phyloP scores from a whole-genome alignment of 768 basidiomycete species.

The Lactifluus volemus region DNA sequence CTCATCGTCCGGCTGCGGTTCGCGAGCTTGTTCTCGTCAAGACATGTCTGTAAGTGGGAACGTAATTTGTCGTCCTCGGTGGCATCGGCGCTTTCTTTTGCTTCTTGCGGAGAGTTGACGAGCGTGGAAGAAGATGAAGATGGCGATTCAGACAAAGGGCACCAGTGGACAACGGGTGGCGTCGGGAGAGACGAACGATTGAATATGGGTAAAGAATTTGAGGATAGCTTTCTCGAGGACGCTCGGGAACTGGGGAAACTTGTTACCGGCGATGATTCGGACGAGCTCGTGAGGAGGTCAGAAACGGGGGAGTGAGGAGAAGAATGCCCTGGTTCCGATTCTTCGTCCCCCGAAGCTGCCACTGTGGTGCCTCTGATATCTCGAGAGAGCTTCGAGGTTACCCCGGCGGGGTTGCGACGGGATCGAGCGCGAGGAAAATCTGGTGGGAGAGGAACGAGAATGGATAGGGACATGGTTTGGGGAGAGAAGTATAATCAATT shows the following conservation, averaged over 20 bases:
- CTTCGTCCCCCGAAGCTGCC: neutral
- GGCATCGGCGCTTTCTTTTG: neutral
- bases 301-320: neutral
- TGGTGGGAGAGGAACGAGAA: neutral
- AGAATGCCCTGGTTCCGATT: neutral
- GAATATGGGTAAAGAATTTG: slow-evolving; percentile 8
- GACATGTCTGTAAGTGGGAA: slow-evolving; percentile 6
- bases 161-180: slow-evolving; percentile 7
- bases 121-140: slow-evolving; percentile 5
- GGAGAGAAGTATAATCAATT: neutral
- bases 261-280: neutral
- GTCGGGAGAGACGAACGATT: neutral
- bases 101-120: neutral
- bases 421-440: neutral
- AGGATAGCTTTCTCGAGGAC: slow-evolving; percentile 6
- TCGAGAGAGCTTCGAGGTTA: neutral
- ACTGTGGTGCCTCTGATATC: neutral
- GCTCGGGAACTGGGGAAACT: neutral
- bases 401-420: neutral
- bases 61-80: neutral
- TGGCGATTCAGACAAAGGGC: neutral
- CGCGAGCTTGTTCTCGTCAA: slow-evolving; percentile 13
- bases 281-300: neutral
- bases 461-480: slow-evolving; percentile 3
- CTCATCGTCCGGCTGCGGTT: slow-evolving; percentile 8